phyloP scores from a whole-genome alignment of 345 rosid genomes.

The Dipteronia dyeriana region DNA sequence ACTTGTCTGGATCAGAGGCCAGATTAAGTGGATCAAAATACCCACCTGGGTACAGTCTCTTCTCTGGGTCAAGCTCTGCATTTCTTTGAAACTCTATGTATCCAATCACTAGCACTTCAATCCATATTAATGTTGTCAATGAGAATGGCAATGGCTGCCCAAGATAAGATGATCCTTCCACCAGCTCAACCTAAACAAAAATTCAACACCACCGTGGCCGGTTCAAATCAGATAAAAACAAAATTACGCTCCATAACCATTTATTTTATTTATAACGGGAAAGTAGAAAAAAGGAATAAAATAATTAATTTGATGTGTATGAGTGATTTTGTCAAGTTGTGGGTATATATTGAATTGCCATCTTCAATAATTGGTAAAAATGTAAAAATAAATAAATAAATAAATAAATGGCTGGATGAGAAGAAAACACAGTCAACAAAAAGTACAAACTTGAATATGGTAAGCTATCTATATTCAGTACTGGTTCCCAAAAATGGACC shows the following conservation, averaged over 20 bases:
- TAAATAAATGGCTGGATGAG: conserved; percentile 31
- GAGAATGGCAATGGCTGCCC: conserved; percentile 95
- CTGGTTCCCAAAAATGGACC: background rate
- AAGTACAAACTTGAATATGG: too few relatives aligned
- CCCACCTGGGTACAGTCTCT: conserved; percentile 79
- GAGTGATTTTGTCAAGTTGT: background rate
- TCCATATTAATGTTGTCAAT: conserved; percentile 80
- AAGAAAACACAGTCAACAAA: conserved; percentile 27
- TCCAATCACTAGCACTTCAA: conserved; percentile 68
- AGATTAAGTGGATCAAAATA: conserved; percentile 81
- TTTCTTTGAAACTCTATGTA: conserved; percentile 68
- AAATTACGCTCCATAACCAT: too few relatives aligned
- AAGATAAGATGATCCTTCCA: conserved; percentile 90
- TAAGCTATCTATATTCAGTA: background rate
- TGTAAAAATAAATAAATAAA: too few relatives aligned
- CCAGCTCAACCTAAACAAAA: conserved; percentile 66
- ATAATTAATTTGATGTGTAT: background rate
- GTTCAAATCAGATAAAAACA: too few relatives aligned
- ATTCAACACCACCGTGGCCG: background rate
- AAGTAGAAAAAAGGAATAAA: too few relatives aligned
- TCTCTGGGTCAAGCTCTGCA: conserved; percentile 77
- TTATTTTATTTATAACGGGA: too few relatives aligned
- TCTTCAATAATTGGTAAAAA: background rate
- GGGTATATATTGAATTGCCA: conserved; percentile 4
- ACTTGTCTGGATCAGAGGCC: conserved; percentile 72